phyloP scores from a whole-genome alignment of 225 moss, liverwort and hornwort species.

The Climacium dendroides region DNA sequence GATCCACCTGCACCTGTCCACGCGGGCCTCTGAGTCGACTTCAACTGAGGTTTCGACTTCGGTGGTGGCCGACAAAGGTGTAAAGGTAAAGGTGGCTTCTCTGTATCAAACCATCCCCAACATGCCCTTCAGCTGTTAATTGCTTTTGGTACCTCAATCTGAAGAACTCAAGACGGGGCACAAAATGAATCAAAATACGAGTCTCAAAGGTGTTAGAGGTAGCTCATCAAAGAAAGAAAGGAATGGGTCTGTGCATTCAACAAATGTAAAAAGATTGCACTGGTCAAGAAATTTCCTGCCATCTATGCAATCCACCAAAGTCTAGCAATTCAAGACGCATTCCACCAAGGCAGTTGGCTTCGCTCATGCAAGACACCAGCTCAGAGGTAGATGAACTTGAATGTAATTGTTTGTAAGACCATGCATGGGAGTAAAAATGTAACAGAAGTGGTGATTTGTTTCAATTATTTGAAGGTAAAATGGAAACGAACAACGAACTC shows the following conservation, averaged over 20 bases:
- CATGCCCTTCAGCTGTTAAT: background rate
- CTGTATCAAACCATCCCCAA: background rate
- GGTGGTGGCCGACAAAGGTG: background rate
- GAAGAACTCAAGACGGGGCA: background rate
- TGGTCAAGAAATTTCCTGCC: background rate
- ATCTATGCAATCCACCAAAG: background rate
- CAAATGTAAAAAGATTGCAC: background rate
- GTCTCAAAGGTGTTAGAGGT: background rate
- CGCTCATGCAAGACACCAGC: background rate
- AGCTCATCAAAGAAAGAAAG: background rate
- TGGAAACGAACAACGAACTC: background rate
- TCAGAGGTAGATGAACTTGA: background rate
- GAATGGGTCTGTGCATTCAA: background rate
- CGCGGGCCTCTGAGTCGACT: background rate
- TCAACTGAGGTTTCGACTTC: background rate
- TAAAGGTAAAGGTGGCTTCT: background rate
- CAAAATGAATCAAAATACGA: background rate
- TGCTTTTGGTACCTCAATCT: background rate
- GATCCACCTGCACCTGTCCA: background rate
- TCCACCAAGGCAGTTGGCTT: background rate
- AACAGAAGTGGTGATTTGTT: background rate
- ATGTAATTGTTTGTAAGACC: background rate
- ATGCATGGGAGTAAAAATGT: background rate
- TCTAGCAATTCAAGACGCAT: background rate
- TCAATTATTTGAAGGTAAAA: background rate